Conservation (phyloP, 352 stramenopile species). For the Globisporangium megalacanthum region DNA sequence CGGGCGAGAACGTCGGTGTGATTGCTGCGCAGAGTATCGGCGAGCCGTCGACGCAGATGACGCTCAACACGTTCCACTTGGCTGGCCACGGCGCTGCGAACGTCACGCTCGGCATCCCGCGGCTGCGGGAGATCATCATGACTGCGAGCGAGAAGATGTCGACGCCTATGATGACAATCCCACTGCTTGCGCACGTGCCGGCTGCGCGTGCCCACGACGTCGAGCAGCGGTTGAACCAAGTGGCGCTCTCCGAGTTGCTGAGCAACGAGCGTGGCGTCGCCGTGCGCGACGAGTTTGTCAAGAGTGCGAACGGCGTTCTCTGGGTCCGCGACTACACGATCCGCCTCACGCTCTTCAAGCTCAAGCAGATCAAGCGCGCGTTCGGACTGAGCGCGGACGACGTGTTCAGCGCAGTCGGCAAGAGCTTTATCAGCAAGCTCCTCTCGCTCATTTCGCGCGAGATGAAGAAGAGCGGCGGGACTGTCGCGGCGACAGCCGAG, state of each 20-base stretch:
- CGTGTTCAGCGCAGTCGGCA: slow-evolving; percentile 86
- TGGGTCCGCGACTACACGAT: slow-evolving; percentile 98
- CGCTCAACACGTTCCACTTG: slow-evolving; percentile 99
- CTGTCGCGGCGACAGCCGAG: slow-evolving; percentile 43
- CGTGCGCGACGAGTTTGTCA: slow-evolving; percentile 90
- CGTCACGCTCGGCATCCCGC: slow-evolving; percentile 99
- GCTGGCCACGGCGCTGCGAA: slow-evolving; percentile 98
- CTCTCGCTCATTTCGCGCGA: slow-evolving; percentile 93
- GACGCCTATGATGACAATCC: slow-evolving; percentile 99
- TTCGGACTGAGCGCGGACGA: slow-evolving; percentile 95
- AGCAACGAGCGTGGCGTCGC: slow-evolving; percentile 88
- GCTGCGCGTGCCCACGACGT: slow-evolving; percentile 61
- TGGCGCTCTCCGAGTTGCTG: slow-evolving; percentile 93
- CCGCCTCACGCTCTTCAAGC: slow-evolving; percentile 91
- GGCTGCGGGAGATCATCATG: slow-evolving; percentile 99
- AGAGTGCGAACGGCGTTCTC: slow-evolving; percentile 82
- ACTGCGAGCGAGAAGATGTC: slow-evolving; percentile 96
- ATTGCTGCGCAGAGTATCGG: slow-evolving; percentile 98
- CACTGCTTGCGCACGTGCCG: slow-evolving; percentile 64
- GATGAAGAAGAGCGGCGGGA: slow-evolving; percentile 86
- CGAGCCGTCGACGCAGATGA: slow-evolving; percentile 99
- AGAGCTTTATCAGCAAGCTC: slow-evolving; percentile 90
- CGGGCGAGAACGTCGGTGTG: slow-evolving; percentile 97
- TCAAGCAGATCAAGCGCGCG: slow-evolving; percentile 92
- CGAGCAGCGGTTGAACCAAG: slow-evolving; percentile 88